Evolutionary conservation across 805 yeast genomes (phyloP).

Genomic region (Candida tibetensis): DNA sequence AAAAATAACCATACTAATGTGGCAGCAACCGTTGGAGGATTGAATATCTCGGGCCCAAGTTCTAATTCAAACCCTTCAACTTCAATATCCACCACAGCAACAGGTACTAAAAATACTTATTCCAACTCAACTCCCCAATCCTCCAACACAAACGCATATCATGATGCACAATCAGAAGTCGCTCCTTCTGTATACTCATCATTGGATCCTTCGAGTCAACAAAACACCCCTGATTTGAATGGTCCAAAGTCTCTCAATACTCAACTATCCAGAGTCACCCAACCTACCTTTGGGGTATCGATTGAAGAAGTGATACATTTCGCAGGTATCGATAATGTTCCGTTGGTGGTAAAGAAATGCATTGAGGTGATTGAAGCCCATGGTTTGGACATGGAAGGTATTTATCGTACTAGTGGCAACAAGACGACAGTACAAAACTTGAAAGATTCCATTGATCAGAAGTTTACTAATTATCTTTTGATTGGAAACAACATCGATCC

Average conservation of each 20-base stretch:
- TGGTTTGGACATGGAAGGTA: constrained; percentile 85
- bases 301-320: constrained; percentile 72
- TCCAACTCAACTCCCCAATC: neutral
- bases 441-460: constrained; percentile 66
- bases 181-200: constrained; percentile 15
- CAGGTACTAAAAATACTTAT: neutral
- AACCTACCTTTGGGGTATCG: constrained; percentile 76
- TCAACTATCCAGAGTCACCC: constrained; percentile 16
- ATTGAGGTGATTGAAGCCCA: constrained; percentile 79
- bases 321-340: constrained; percentile 87
- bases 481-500: constrained; percentile 43
- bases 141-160: neutral
- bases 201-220: constrained; percentile 33
- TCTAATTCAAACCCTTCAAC: neutral
- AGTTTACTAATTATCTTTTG: constrained; percentile 60
- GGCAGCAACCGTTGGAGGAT: neutral
- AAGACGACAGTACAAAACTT: constrained; percentile 69
- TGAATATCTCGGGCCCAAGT: neutral
- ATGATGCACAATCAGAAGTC: neutral
- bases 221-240: constrained; percentile 30
- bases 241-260: constrained; percentile 32
- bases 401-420: constrained; percentile 84
- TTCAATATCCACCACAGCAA: neutral
- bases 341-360: constrained; percentile 84
- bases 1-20: constrained; percentile 1